A percentile compares a stretch with the other conserved stretches of the same genome.
phyloP scores from a whole-genome alignment of 495 filamentous ascomycete species.

The Daldinia caldariorum region DNA sequence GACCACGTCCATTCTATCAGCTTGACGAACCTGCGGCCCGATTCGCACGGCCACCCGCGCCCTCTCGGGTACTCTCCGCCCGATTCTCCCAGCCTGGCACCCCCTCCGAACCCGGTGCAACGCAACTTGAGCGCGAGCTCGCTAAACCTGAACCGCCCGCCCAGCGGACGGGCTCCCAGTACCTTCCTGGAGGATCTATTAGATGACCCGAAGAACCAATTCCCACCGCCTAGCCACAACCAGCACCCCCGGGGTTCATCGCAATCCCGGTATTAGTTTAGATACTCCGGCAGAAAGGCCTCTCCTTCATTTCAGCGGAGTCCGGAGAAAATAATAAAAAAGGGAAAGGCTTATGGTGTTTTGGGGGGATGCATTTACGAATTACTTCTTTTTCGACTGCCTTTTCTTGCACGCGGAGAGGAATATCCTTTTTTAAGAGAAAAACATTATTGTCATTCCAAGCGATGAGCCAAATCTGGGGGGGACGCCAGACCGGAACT shows the following conservation, averaged over 20 bases:
- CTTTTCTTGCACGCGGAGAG: no score
- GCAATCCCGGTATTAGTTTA: constrained; percentile 27
- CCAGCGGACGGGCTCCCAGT: constrained; percentile 81
- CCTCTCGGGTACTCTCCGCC: constrained; percentile 63
- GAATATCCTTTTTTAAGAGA: no score
- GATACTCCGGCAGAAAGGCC: constrained; percentile 10
- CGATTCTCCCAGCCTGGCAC: constrained; percentile 62
- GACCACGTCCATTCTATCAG: constrained; percentile 61
- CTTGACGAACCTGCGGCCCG: constrained; percentile 64
- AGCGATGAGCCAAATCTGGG: constrained; percentile 17
- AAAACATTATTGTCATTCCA: neutral
- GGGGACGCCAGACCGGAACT: constrained; percentile 5
- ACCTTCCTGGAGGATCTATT: constrained; percentile 94
- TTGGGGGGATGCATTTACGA: constrained; percentile 11
- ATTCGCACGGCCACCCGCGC: constrained; percentile 60
- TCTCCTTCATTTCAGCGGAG: constrained; percentile 22
- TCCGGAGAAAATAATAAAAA: constrained; percentile 8
- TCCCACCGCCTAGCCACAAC: constrained; percentile 47
- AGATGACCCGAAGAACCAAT: constrained; percentile 62
- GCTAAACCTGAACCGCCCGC: constrained; percentile 72
- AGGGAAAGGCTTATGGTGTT: constrained; percentile 34
- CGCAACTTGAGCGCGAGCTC: constrained; percentile 71
- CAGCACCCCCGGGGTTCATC: constrained; percentile 43
- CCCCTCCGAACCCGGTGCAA: constrained; percentile 47
- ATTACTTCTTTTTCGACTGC: neutral